A percentile compares a stretch with the other conserved stretches of the same genome.
These are phyloP conservation scores for Calcarisporium arbuscula DNA, from an alignment of 2,329 filamentous ascomycete species.

Conservation along the genomic window DNA sequence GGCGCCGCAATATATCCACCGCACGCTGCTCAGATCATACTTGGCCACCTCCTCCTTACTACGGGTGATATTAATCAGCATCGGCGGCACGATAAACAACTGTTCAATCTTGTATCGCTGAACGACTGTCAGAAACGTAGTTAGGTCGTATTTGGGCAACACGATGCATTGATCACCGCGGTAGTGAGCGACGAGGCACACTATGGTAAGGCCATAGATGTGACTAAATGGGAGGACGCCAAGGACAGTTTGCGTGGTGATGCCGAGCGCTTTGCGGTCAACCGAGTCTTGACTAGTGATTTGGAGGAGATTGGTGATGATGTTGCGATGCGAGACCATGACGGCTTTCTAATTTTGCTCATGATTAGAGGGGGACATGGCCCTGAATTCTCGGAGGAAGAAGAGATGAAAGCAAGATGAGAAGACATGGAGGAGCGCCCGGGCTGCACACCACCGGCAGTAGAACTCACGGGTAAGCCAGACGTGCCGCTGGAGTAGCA, in stretches of 20 bases:
- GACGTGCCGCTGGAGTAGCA: conserved; percentile 79
- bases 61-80: conserved; percentile 68
- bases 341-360: conserved; percentile 75
- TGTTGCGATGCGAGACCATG: conserved; percentile 74
- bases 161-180: conserved; percentile 69
- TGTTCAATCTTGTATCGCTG: conserved; percentile 62
- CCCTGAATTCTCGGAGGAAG: conserved; percentile 6
- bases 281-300: conserved; percentile 38
- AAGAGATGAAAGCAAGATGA: neutral
- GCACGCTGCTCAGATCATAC: conserved; percentile 64
- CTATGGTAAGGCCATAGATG: conserved; percentile 71
- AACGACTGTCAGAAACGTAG: conserved; percentile 56
- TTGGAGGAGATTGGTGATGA: conserved; percentile 71
- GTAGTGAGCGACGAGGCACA: conserved; percentile 59
- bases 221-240: conserved; percentile 76
- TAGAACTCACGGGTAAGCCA: conserved; percentile 57
- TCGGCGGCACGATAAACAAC: conserved; percentile 69
- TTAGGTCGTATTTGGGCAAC: conserved; percentile 69
- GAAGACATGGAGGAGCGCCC: neutral
- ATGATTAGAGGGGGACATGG: neutral
- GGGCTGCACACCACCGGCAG: too few relatives aligned
- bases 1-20: conserved; percentile 62
- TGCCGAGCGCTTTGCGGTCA: conserved; percentile 25
- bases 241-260: conserved; percentile 43
- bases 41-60: conserved; percentile 52